Conservation (phyloP, 805 yeast genomes). For the Saccharomycopsis sp. region DNA sequence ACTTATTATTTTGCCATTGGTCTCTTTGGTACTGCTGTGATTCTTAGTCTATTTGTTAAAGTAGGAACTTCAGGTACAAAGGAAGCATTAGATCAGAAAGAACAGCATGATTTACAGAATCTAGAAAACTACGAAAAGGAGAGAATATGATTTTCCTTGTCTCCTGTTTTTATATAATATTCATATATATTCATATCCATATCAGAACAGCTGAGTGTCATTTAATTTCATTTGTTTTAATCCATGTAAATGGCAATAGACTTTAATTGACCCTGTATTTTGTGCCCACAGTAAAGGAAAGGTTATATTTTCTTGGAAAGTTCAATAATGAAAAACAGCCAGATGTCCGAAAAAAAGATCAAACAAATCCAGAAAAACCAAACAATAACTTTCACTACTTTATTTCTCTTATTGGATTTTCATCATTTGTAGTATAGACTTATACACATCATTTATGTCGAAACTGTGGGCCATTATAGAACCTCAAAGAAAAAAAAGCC, state of each 20-base stretch:
- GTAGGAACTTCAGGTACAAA: slow-evolving; percentile 32
- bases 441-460: too few species aligned
- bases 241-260: not conserved
- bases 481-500: not conserved
- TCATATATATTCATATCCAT: not conserved
- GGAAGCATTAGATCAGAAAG: slow-evolving; percentile 11
- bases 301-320: not conserved
- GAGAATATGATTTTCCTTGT: not conserved
- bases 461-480: too few species aligned
- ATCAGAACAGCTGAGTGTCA: too few species aligned
- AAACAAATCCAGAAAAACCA: not conserved
- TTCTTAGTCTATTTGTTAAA: slow-evolving; percentile 30
- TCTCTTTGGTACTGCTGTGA: slow-evolving; percentile 27
- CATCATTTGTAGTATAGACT: too few species aligned
- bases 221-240: too few species aligned
- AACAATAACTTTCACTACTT: not conserved
- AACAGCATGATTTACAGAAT: slow-evolving; percentile 11
- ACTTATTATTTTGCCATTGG: slow-evolving; percentile 38
- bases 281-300: not conserved
- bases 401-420: too few species aligned
- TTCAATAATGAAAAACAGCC: not conserved
- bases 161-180: too few species aligned
- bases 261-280: too few species aligned
- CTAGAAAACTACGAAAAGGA: slow-evolving; percentile 8
- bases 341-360: not conserved